Conservation (phyloP, 306 rosid genomes). For the Carpinus fangiana region DNA sequence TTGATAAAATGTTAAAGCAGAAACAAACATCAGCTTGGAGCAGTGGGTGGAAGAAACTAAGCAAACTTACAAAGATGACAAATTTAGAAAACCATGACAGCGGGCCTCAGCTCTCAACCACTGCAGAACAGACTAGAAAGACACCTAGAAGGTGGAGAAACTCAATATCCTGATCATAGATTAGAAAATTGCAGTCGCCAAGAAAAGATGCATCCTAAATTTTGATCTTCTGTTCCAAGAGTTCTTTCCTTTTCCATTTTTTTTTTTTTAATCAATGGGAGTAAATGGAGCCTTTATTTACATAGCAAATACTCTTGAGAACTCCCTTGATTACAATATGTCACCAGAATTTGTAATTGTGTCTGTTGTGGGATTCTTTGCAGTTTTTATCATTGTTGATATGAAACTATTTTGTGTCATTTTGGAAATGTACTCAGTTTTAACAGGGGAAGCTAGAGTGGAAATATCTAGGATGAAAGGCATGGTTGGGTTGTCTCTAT, state of each 20-base stretch:
- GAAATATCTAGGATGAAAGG: not conserved
- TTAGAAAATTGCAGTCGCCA: slow-evolving; percentile 7
- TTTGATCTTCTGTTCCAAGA: slow-evolving; percentile 25
- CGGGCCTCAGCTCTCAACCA: slow-evolving; percentile 41
- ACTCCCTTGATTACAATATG: slow-evolving; percentile 34
- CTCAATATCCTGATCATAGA: slow-evolving; percentile 63
- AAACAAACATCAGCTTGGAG: slow-evolving; percentile 88
- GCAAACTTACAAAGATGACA: slow-evolving; percentile 73
- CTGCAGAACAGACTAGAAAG: slow-evolving; percentile 56
- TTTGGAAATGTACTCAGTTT: not conserved
- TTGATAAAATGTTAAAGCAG: slow-evolving; percentile 79
- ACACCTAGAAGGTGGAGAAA: slow-evolving; percentile 92
- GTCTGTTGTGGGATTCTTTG: slow-evolving; percentile 28
- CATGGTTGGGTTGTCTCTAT: not conserved
- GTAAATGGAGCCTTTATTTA: slow-evolving; percentile 21
- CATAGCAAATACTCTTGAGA: slow-evolving; percentile 13
- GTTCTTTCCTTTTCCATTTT: slow-evolving; percentile 5
- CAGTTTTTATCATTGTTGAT: slow-evolving; percentile 8
- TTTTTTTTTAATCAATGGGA: slow-evolving; percentile 24
- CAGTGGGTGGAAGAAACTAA: slow-evolving; percentile 94
- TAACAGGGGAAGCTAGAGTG: not conserved
- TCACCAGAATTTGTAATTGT: slow-evolving; percentile 32
- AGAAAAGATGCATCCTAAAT: slow-evolving; percentile 16
- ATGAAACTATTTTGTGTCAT: not conserved
- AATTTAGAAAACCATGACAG: slow-evolving; percentile 51